Evolutionary conservation across 2,329 filamentous ascomycete species (phyloP).

Genomic region (Fusarium veterinarium): DNA sequence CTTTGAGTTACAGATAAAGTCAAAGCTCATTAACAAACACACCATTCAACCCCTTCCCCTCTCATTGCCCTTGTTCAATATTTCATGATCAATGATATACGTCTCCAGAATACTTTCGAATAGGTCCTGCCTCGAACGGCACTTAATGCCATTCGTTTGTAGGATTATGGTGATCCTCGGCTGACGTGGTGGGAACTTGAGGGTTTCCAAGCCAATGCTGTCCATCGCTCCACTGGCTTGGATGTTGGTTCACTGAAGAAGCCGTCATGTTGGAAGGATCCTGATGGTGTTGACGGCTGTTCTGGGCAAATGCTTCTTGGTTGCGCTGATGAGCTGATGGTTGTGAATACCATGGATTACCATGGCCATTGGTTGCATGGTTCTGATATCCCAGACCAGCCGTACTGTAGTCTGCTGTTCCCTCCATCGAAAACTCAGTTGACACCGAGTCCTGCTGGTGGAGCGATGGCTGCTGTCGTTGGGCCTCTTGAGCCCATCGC

Average conservation of each 20-base stretch:
- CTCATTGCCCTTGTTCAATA: not conserved
- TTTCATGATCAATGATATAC: not conserved
- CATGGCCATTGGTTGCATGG: slow-evolving; percentile 4
- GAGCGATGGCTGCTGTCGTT: slow-evolving; percentile 6
- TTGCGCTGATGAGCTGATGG: slow-evolving; percentile 24
- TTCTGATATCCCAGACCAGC: slow-evolving; percentile 8
- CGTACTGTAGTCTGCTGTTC: not conserved
- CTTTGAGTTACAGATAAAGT: not conserved
- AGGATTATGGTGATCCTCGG: slow-evolving; percentile 22
- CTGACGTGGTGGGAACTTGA: slow-evolving; percentile 17
- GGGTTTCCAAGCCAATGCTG: slow-evolving; percentile 8
- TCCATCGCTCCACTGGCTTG: slow-evolving; percentile 1
- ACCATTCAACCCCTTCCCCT: not conserved
- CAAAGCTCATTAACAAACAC: not conserved
- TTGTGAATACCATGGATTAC: slow-evolving; percentile 21
- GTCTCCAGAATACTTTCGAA: not conserved
- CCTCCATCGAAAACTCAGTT: slow-evolving; percentile 1
- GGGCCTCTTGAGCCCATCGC: slow-evolving; percentile 32
- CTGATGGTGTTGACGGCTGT: slow-evolving; percentile 8
- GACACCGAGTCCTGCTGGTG: slow-evolving; percentile 3
- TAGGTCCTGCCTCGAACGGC: not conserved
- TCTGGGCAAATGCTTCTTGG: slow-evolving; percentile 25
- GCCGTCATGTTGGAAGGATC: not conserved
- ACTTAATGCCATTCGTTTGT: slow-evolving; percentile 19
- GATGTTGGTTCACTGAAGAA: not conserved